phyloP scores from a whole-genome alignment of 2,329 filamentous ascomycete genomes.

The Neonectria hederae region DNA sequence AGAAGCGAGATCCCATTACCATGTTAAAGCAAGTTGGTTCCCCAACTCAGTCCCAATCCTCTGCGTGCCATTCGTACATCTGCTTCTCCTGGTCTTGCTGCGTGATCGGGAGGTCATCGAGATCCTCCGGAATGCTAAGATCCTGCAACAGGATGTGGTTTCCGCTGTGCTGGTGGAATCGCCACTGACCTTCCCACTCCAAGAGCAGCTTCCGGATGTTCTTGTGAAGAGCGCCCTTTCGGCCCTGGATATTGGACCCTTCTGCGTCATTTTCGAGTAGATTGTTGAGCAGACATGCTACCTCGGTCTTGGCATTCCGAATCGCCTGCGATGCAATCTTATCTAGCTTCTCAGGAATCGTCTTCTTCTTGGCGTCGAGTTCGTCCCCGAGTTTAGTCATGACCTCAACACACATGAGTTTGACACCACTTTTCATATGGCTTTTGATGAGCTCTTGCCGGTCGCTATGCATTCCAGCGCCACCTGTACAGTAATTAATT shows the following conservation, averaged over 20 bases:
- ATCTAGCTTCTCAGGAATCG: constrained; percentile 2
- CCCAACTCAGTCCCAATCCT: not conserved
- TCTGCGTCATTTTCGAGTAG: not conserved
- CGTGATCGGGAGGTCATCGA: not conserved
- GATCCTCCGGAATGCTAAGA: constrained; percentile 1
- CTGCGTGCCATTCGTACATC: not conserved
- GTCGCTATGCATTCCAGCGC: not conserved
- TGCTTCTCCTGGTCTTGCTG: not conserved
- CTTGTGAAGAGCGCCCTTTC: not conserved
- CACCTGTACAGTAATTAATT: constrained; percentile 1
- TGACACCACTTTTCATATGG: not conserved
- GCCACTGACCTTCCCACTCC: constrained; percentile 9
- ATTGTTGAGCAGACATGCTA: constrained; percentile 10
- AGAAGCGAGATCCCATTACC: not conserved
- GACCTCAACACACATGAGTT: not conserved
- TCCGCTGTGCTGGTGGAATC: not conserved
- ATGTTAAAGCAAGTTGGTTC: not conserved
- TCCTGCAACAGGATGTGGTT: constrained; percentile 3
- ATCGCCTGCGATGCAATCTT: not conserved
- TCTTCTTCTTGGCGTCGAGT: not conserved
- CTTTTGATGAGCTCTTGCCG: not conserved
- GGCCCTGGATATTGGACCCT: not conserved
- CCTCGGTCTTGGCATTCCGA: not conserved
- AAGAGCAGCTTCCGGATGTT: not conserved
- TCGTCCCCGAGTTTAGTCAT: not conserved